Conservation (phyloP, 2,329 filamentous ascomycete species). For the Fusarium begoniae region DNA sequence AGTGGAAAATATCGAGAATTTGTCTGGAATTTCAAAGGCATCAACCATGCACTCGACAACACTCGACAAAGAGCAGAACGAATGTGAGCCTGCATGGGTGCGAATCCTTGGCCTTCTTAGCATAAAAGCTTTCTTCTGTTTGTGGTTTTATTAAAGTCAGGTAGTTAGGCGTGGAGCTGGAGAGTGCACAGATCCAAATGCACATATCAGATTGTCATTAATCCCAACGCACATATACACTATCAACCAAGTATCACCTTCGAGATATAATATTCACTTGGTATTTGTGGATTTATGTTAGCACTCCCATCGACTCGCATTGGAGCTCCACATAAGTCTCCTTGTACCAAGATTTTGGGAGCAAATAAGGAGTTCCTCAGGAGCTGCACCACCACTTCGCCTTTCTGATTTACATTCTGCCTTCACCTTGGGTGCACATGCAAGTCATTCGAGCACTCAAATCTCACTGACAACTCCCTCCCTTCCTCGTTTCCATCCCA, state of each 20-base stretch:
- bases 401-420: neutral
- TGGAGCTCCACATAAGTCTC: neutral
- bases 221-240: neutral
- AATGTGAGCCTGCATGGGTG: neutral
- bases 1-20: neutral
- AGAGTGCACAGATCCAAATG: too few species aligned
- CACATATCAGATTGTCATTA: neutral
- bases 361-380: neutral
- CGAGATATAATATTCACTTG: neutral
- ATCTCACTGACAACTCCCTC: rapidly evolving
- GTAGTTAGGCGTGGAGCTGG: rapidly evolving
- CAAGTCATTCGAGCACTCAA: neutral
- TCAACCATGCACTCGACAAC: neutral
- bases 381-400: neutral
- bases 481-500: rapidly evolving
- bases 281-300: rapidly evolving
- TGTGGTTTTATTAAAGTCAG: rapidly evolving
- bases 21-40: neutral
- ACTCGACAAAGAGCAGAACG: neutral
- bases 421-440: neutral
- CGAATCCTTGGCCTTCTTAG: rapidly evolving
- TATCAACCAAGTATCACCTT: neutral
- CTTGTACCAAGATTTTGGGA: rapidly evolving
- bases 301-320: rapidly evolving
- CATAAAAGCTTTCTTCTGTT: rapidly evolving